Conservation (phyloP, 768 basidiomycete species). For the Mycena albidolilacea region DNA sequence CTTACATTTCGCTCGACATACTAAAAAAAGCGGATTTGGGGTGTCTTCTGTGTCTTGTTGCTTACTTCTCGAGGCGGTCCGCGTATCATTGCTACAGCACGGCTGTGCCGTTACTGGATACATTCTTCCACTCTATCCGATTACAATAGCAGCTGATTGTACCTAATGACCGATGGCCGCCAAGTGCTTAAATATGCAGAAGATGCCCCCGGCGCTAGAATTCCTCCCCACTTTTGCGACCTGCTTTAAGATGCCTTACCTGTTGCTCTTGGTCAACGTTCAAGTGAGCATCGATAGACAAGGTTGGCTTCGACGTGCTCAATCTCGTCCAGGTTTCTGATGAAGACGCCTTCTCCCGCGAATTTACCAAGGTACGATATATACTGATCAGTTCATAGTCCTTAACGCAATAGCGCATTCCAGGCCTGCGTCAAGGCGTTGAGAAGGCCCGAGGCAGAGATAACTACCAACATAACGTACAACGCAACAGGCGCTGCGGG, state of each 20-base stretch:
- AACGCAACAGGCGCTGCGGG: slow-evolving; percentile 74
- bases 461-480: slow-evolving; percentile 67
- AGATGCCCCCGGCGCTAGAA: too few relatives aligned
- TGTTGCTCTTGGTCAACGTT: slow-evolving; percentile 60
- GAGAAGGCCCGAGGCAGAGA: slow-evolving; percentile 67
- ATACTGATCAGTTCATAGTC: neutral
- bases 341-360: slow-evolving; percentile 58
- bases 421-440: slow-evolving; percentile 69
- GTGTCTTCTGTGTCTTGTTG: too few relatives aligned
- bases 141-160: too few relatives aligned
- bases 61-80: too few relatives aligned
- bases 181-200: too few relatives aligned
- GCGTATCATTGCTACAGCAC: too few relatives aligned
- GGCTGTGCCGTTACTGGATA: too few relatives aligned
- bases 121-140: too few relatives aligned
- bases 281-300: slow-evolving; percentile 46
- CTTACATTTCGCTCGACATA: too few relatives aligned
- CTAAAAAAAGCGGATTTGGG: too few relatives aligned
- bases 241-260: slow-evolving; percentile 53
- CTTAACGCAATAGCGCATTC: neutral
- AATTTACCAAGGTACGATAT: slow-evolving; percentile 69
- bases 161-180: too few relatives aligned
- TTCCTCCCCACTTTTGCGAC: too few relatives aligned
- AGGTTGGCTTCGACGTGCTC: neutral
- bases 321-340: slow-evolving; percentile 50